These are phyloP conservation scores for Penicillium sclerotigenum DNA, from an alignment of 2,329 filamentous ascomycete species.

Conservation along the genomic window DNA sequence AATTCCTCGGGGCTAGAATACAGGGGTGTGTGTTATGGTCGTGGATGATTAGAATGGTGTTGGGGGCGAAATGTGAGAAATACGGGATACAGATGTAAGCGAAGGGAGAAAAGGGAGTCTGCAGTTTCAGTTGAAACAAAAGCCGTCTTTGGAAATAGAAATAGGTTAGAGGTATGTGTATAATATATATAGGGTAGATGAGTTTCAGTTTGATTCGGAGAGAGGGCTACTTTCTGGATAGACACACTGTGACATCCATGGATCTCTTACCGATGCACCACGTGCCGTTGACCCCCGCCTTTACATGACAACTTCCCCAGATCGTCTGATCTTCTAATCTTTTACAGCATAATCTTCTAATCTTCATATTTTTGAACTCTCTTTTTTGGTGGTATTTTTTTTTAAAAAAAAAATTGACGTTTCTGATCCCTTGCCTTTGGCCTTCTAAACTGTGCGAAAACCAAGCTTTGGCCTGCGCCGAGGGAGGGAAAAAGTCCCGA, in stretches of 20 bases:
- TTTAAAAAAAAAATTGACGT: not conserved
- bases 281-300: conserved; percentile 10
- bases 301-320: conserved; percentile 7
- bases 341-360: not conserved
- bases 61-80: not conserved
- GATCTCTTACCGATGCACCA: not conserved
- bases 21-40: not conserved
- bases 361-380: not conserved
- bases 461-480: not conserved
- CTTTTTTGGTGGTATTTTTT: not conserved
- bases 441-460: not conserved
- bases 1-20: not conserved
- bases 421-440: not conserved
- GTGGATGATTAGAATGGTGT: not conserved
- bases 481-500: not conserved
- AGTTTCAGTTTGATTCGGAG: too few relatives aligned
- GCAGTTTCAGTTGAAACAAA: not conserved
- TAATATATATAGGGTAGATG: too few relatives aligned
- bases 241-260: not conserved
- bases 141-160: not conserved
- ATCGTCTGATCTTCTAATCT: conserved; percentile 3
- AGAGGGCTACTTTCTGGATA: not conserved
- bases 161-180: not conserved
- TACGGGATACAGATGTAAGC: not conserved
- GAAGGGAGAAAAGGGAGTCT: not conserved